Base-by-base conservation (phyloP, 768 basidiomycete species). In the Mycena metata region DNA sequence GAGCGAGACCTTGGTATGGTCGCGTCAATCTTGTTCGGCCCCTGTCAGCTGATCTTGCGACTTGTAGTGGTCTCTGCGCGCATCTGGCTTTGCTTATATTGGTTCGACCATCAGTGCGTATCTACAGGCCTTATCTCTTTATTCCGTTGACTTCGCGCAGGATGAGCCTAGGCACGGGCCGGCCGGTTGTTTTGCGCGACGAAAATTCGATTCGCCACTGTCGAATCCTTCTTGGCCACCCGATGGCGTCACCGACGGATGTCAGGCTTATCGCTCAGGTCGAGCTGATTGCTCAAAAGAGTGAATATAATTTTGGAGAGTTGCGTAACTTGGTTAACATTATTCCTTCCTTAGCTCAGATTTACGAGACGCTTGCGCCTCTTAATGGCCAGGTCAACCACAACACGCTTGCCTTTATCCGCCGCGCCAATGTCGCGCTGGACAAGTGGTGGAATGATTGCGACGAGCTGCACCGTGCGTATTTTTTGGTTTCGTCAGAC, bases 21-120 rank as follows among this genome's bases (percentile, higher is more conserved):
- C 26, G n/a, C 52, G 17, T 16, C 24, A 62, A 11, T 66, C 26
- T 36, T 55, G 66, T 69, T 67, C 61, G 47, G 47, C 33, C 63
- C 19, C 35, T 45, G 33, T 63, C 63, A 56, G 33, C 56, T 72
- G 63, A 66, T 66, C 57, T 41, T 47, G 49, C 46, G 50, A 58
- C 42, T 43, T 64, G 24, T 75, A 94, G 94, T 97, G 51, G 91
- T 97, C 9, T 96, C 95, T 67, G 94, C 95, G 3, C 87, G 96
- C 57, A 95, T 96, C 69, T 98, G 96, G 96, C 83, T 96, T 66
- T 96, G 95, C 76, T 86, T 97, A 47, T 97, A 96, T 77, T 95
- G 95, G 94, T 95, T 97, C 74, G 96, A 97, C 82, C 96, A 96
- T 81, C 93, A 96, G 94, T 95, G 74, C 69, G 91, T 83, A 35